Evolutionary conservation across 2,329 filamentous ascomycete genomes (phyloP).

Genomic region (Penicillium griseofulvum): DNA sequence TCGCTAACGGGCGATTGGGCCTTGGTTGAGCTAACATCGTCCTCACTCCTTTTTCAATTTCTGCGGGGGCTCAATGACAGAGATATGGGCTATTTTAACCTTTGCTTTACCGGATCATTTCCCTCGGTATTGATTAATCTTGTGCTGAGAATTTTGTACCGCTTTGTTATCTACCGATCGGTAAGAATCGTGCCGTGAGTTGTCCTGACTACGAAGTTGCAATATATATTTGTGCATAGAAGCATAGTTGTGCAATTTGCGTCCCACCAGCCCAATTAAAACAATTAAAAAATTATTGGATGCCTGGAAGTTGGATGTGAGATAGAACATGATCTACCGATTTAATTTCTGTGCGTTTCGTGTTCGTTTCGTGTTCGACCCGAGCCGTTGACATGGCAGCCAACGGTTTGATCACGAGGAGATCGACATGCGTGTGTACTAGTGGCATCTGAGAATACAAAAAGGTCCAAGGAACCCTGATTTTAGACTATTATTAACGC

Average conservation of each 20-base stretch:
- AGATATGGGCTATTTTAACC: too few relatives aligned
- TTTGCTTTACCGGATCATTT: background rate
- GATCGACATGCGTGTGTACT: background rate
- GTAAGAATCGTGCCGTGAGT: too few relatives aligned
- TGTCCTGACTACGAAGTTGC: too few relatives aligned
- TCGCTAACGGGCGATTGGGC: background rate
- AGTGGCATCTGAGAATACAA: background rate
- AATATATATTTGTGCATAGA: too few relatives aligned
- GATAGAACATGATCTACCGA: background rate
- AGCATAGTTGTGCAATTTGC: too few relatives aligned
- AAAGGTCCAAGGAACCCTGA: background rate
- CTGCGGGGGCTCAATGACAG: background rate
- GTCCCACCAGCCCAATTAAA: background rate
- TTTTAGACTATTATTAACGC: background rate
- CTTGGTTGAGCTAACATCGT: background rate
- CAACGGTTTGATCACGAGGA: background rate
- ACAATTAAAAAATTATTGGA: too few relatives aligned
- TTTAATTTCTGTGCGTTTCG: background rate
- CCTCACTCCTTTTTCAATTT: background rate
- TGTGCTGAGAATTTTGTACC: too few relatives aligned
- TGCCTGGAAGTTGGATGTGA: too few relatives aligned
- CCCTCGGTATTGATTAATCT: too few relatives aligned
- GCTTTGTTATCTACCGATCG: too few relatives aligned
- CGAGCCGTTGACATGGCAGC: background rate
- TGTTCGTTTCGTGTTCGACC: background rate